phyloP scores from a whole-genome alignment of 805 yeast genomes.

The Tetrapisispora taiwanensis region DNA sequence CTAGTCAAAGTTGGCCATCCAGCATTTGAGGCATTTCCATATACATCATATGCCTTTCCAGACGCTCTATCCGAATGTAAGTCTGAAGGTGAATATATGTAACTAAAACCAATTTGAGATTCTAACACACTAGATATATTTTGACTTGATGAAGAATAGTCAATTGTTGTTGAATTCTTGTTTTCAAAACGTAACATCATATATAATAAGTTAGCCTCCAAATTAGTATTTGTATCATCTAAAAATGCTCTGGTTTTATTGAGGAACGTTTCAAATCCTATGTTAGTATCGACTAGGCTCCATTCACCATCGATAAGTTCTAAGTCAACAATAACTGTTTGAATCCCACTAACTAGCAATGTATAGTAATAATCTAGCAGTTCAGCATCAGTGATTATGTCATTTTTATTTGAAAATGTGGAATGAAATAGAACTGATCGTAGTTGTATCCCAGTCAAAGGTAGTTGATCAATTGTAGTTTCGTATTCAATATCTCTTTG shows the following conservation, averaged over 20 bases:
- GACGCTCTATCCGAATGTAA: conserved; percentile 14
- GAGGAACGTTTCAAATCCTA: conserved; percentile 23
- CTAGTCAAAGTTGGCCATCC: conserved; percentile 31
- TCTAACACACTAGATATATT: conserved; percentile 18
- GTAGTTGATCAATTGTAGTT: conserved; percentile 32
- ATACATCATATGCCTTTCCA: conserved; percentile 11
- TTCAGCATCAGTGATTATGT: conserved; percentile 24
- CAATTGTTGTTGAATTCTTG: neutral
- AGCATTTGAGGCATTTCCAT: conserved; percentile 5
- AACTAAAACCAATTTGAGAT: conserved; percentile 8
- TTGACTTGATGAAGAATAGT: neutral
- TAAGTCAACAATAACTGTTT: conserved; percentile 41
- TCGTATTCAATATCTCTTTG: conserved; percentile 40
- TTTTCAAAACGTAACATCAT: conserved; percentile 29
- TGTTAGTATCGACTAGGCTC: conserved; percentile 11
- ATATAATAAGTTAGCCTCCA: conserved; percentile 36
- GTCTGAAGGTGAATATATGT: conserved; percentile 26
- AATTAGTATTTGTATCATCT: conserved; percentile 34
- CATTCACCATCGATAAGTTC: conserved; percentile 42
- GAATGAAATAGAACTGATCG: conserved; percentile 22
- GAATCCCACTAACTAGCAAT: conserved; percentile 37
- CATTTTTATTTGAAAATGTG: conserved; percentile 9
- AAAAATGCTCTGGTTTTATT: conserved; percentile 29
- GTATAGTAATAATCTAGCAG: conserved; percentile 23
- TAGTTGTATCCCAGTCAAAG: conserved; percentile 34